Evolutionary conservation across 495 filamentous ascomycete genomes (phyloP).

Genomic region (Endocarpon pusillum): DNA sequence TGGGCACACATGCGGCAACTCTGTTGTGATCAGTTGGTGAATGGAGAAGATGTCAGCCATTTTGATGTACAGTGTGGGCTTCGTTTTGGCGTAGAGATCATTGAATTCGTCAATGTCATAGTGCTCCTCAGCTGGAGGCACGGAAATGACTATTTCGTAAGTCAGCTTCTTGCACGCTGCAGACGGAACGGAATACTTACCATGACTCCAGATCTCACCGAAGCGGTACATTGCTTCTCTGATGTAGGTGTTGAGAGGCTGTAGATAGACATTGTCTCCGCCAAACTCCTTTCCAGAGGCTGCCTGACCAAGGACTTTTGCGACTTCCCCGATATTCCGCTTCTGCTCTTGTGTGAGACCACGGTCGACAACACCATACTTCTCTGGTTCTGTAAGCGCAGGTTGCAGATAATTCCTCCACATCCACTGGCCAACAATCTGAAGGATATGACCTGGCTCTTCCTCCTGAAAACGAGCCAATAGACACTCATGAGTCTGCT

Average conservation of each 20-base stretch:
- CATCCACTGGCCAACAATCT: conserved; percentile 73
- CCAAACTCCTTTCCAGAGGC: conserved; percentile 75
- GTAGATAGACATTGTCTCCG: conserved; percentile 85
- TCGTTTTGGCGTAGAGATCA: conserved; percentile 86
- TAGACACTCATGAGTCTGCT: conserved; percentile 68
- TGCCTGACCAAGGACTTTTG: conserved; percentile 79
- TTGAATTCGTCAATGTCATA: conserved; percentile 99
- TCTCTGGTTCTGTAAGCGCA: conserved; percentile 70
- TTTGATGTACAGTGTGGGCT: conserved; percentile 95
- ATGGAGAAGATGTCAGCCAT: conserved; percentile 95
- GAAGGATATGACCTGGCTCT: conserved; percentile 57
- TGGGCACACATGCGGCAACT: conserved; percentile 59
- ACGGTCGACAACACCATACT: conserved; percentile 75
- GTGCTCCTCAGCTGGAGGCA: conserved; percentile 70
- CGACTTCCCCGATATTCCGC: conserved; percentile 77
- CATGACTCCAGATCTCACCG: conserved; percentile 50
- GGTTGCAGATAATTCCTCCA: conserved; percentile 92
- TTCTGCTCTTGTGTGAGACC: conserved; percentile 80
- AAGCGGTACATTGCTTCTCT: conserved; percentile 70
- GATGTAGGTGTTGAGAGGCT: conserved; percentile 82
- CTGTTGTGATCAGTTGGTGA: conserved; percentile 68
- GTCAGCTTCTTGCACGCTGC: conserved; percentile 11
- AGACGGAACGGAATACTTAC: conserved; percentile 22
- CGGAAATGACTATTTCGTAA: conserved; percentile 46
- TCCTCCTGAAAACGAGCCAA: conserved; percentile 62